Conservation (phyloP, 495 filamentous ascomycete species). For the Penicillium manginii region DNA sequence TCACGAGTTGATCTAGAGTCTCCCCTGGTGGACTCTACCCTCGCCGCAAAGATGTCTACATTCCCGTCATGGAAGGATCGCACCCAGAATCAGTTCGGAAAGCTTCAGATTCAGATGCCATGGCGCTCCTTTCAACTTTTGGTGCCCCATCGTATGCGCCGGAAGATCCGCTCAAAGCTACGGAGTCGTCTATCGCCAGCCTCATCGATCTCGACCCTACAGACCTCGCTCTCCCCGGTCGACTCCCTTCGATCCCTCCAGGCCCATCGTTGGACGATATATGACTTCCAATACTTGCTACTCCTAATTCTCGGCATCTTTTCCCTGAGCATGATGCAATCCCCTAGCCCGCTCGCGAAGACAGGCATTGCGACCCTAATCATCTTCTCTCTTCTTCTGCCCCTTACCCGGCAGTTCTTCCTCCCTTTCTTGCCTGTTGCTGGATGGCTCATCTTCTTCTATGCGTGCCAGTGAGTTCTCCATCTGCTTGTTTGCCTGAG, state of each 20-base stretch:
- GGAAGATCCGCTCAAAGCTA: constrained; percentile 73
- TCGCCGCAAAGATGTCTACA: constrained; percentile 44
- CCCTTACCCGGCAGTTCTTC: constrained; percentile 90
- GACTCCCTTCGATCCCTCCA: constrained; percentile 75
- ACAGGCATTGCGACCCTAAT: constrained; percentile 67
- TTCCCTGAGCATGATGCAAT: constrained; percentile 76
- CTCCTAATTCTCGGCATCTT: constrained; percentile 75
- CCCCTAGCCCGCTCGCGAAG: constrained; percentile 73
- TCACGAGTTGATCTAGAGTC: constrained; percentile 30
- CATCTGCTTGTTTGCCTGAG: background rate
- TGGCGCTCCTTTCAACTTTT: constrained; percentile 55
- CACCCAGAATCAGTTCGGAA: constrained; percentile 51
- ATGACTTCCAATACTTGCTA: constrained; percentile 85
- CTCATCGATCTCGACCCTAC: constrained; percentile 71
- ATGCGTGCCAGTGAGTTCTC: constrained; percentile 78
- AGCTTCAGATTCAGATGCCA: constrained; percentile 53
- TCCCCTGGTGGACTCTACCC: constrained; percentile 25
- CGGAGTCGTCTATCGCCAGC: constrained; percentile 72
- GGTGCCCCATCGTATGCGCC: constrained; percentile 72
- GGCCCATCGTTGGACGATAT: constrained; percentile 77
- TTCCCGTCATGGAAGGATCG: constrained; percentile 57
- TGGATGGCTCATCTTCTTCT: constrained; percentile 86
- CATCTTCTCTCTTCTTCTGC: constrained; percentile 72
- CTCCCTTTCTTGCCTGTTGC: constrained; percentile 83
- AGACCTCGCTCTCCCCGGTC: constrained; percentile 77